These are phyloP conservation scores for Metschnikowia lachancei DNA, from an alignment of 805 yeast species.

Conservation along the genomic window DNA sequence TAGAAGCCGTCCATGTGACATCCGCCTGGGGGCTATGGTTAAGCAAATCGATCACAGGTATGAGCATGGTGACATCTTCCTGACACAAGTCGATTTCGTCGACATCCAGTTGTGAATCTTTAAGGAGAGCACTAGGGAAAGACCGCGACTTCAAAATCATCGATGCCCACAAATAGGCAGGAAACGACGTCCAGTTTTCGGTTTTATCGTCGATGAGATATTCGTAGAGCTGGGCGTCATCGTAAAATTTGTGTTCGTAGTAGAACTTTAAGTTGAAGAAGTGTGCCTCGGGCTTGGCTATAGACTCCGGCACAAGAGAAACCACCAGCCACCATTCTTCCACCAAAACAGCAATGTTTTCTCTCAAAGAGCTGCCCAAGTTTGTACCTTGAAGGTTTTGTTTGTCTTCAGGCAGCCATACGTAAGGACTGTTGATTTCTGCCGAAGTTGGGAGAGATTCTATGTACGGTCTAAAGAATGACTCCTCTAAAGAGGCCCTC, in stretches of 20 bases:
- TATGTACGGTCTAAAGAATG: slow-evolving; percentile 31
- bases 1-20: slow-evolving; percentile 58
- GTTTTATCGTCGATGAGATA: slow-evolving; percentile 21
- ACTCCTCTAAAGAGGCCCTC: slow-evolving; percentile 16
- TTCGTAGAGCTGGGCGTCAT: slow-evolving; percentile 34
- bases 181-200: slow-evolving; percentile 60
- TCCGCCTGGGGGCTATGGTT: slow-evolving; percentile 64
- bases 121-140: slow-evolving; percentile 69
- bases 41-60: slow-evolving; percentile 75
- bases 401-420: slow-evolving; percentile 58
- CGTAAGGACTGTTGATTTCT: slow-evolving; percentile 58
- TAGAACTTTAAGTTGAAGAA: slow-evolving; percentile 42
- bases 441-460: slow-evolving; percentile 35
- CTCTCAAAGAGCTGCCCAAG: slow-evolving; percentile 52
- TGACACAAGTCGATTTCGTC: slow-evolving; percentile 18
- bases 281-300: slow-evolving; percentile 34
- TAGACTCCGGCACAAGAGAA: slow-evolving; percentile 29
- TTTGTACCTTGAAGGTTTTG: slow-evolving; percentile 64
- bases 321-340: slow-evolving; percentile 60
- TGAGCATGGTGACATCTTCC: slow-evolving; percentile 58
- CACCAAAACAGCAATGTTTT: slow-evolving; percentile 43
- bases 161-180: slow-evolving; percentile 73
- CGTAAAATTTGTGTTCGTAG: slow-evolving; percentile 41
- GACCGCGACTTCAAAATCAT: slow-evolving; percentile 72
- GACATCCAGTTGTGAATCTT: slow-evolving; percentile 28